Base-by-base conservation (phyloP, 106 monocot species). In the Posidonia australis region DNA sequence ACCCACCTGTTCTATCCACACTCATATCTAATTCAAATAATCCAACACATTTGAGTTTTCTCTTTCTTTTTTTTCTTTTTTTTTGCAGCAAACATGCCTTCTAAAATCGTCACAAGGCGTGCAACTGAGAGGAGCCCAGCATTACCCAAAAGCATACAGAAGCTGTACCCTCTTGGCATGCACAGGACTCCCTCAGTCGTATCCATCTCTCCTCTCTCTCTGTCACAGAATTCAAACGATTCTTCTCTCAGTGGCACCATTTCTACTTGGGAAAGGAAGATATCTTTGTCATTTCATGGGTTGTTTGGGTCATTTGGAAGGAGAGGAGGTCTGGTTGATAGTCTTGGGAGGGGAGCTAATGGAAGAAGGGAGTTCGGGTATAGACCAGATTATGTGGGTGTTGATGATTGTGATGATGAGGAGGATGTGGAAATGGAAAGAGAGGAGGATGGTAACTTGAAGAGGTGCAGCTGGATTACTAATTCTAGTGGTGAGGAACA, bases 381-480 rank as follows among this genome's bases (percentile, higher is more conserved):
- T n/a, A n/a, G n/a, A n/a, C n/a, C n/a, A n/a, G 18, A 14, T 17
- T 3, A 49, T 19, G 18, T 30, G 13, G 0, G 11, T 22, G 31
- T 16, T 17, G 3, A 0, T 10, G 6, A 2, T 10, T 12, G 10
- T 59, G 67, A 32, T 66, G 56, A 53, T 64, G 11, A 21, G 58
- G 61, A 49, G 19, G 62, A 59, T 10, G 74, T 57, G 53, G 60
- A 45, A 21, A 27, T 43, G n/a, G 55, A 19, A 17, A 60, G 59
- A 46, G 52, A 58, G 9, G 78, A 81, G 10, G 61, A 54, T 32
- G 78, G 76, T n/a, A 58, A 66, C 16, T 70, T 79, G 72, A 89
- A 81, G 67, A 81, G 93, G 44, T 93, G 93, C 71, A 89, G 70
- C 29, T 93, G 89, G 89, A 93, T 93, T 19, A 89, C 93, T 5